phyloP scores from a whole-genome alignment of 2,329 filamentous ascomycete genomes.

The Colletotrichum orbiculare region DNA sequence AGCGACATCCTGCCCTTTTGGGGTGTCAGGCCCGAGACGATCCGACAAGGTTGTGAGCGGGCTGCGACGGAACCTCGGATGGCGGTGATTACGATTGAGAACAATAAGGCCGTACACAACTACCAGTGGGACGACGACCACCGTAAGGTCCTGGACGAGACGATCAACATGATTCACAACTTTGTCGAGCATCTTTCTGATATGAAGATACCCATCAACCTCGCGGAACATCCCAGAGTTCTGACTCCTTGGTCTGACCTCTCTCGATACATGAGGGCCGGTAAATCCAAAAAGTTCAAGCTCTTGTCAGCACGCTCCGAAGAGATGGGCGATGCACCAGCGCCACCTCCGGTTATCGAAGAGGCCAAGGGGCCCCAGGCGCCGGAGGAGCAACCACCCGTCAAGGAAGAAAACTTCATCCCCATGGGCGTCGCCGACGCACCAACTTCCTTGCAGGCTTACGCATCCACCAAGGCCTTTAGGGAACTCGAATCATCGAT shows the following conservation, averaged over 20 bases:
- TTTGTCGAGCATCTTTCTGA: slow-evolving; percentile 81
- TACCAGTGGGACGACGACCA: slow-evolving; percentile 46
- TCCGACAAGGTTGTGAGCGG: slow-evolving; percentile 67
- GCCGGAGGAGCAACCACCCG: slow-evolving; percentile 10
- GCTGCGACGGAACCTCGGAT: slow-evolving; percentile 55
- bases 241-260: slow-evolving; percentile 75
- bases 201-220: slow-evolving; percentile 88
- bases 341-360: slow-evolving; percentile 21
- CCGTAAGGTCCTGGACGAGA: slow-evolving; percentile 52
- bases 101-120: slow-evolving; percentile 67
- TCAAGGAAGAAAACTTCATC: not conserved
- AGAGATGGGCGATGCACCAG: slow-evolving; percentile 6
- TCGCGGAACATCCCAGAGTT: slow-evolving; percentile 79
- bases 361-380: not conserved
- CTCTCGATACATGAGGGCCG: slow-evolving; percentile 43
- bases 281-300: slow-evolving; percentile 51
- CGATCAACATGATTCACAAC: slow-evolving; percentile 73
- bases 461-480: slow-evolving; percentile 44
- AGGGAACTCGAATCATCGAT: slow-evolving; percentile 58
- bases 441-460: not conserved
- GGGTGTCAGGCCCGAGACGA: slow-evolving; percentile 74
- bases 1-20: slow-evolving; percentile 82
- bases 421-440: not conserved
- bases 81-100: slow-evolving; percentile 66
- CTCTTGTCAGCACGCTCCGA: slow-evolving; percentile 61